Evolutionary conservation across 2,329 filamentous ascomycete genomes (phyloP).

Genomic region (Nothopassalora personata): DNA sequence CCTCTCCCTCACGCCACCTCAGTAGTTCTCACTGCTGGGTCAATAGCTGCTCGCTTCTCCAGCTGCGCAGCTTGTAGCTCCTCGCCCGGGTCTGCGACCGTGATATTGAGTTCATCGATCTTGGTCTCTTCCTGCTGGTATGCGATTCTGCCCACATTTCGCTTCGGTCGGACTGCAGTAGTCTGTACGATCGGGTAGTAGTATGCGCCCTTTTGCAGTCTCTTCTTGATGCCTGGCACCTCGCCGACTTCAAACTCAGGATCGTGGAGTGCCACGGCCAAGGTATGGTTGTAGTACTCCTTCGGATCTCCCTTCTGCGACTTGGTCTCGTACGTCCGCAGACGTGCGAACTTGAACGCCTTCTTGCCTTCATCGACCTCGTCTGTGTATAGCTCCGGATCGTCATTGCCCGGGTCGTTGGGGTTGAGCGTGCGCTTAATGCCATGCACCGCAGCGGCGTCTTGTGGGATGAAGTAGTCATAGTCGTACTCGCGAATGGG

Average conservation of each 20-base stretch:
- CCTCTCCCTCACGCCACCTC: conserved; percentile 4
- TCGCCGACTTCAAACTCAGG: conserved; percentile 33
- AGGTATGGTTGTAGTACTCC: conserved; percentile 50
- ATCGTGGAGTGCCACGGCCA: conserved; percentile 56
- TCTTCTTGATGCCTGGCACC: conserved; percentile 33
- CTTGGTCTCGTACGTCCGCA: conserved; percentile 57
- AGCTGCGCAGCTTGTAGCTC: conserved; percentile 8
- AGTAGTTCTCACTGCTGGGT: conserved; percentile 11
- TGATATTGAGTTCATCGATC: conserved; percentile 25
- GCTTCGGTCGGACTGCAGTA: conserved; percentile 46
- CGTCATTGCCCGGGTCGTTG: conserved; percentile 49
- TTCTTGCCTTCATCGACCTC: conserved; percentile 30
- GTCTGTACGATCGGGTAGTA: conserved; percentile 57
- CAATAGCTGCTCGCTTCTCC: conserved; percentile 14
- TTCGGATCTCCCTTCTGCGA: conserved; percentile 48
- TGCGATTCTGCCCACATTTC: conserved; percentile 45
- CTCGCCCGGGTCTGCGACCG: conserved; percentile 16
- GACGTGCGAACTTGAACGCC: conserved; percentile 51
- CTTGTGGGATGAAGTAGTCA: conserved; percentile 54
- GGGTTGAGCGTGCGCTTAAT: conserved; percentile 54
- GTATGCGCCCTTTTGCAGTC: conserved; percentile 52
- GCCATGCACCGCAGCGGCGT: conserved; percentile 43
- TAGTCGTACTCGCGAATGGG: conserved; percentile 54
- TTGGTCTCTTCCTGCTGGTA: conserved; percentile 20
- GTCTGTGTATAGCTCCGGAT: conserved; percentile 47